Base-by-base conservation (phyloP, 352 stramenopile genomes). In the Globisporangium sylvaticum region DNA sequence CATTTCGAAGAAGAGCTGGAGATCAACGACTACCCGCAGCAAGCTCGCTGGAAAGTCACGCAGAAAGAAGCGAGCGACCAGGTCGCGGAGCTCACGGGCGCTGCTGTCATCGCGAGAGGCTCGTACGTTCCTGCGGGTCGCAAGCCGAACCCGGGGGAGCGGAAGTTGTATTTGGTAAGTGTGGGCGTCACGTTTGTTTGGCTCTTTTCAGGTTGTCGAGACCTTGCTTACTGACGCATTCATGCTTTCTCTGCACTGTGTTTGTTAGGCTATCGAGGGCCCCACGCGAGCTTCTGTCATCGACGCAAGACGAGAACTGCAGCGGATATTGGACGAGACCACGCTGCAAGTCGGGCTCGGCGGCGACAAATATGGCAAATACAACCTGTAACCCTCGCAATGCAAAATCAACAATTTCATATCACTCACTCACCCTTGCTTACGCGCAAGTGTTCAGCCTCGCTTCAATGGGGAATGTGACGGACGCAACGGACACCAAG, bases 21-120 rank as follows among this genome's bases (percentile, higher is more conserved):
- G 68, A 98, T 98, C 74, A 98, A 98, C 72, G 94, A 98, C 64
- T 98, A 97, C 71, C 92, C 94, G 3, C 84, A 96, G 71, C 88
- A 97, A 68, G 94, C 91, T 59, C 83, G 92, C 14, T 96, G 84
- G 78, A 92, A 83, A 57, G 88, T 96, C 55, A 93, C 86, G 27
- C 88, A 96, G 58, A 96, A 94, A 64, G 89, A 97, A 29, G 84
- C 88, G 37, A 88, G 90, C 24, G 85, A 96, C 54, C 81, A 83
- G 18, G 85, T 98, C 7, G 74, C 87, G 1, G 94, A 98, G 46
- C 81, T 95, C 59, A 97, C 91, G 4, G 91, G 91, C 31, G 88
- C 75, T 22, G 90, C 91, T 18, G 80, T 98, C 62, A 97, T 96
- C 57, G 78, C 85, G n/a, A 73, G 91, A 73, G 94, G 94, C n/a